Percentiles rank a stretch among this genome's conserved stretches.
Evolutionary conservation across 129 eudicot genomes (phyloP).

Genomic region (Gnaphalium uliginosum): DNA sequence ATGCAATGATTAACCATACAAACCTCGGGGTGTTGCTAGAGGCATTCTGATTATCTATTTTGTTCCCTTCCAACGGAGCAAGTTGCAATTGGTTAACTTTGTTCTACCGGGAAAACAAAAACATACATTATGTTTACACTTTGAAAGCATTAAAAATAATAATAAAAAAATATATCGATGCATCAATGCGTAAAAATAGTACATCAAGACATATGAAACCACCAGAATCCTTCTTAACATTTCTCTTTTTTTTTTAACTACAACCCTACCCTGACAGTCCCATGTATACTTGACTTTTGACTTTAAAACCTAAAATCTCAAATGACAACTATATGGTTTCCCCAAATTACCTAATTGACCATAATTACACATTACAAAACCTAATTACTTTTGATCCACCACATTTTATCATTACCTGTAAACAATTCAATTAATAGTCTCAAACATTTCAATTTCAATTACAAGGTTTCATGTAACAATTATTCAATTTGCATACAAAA

Average conservation of each 20-base stretch:
- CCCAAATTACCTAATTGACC: not conserved
- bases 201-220: not conserved
- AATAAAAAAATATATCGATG: not conserved
- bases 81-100: constrained; percentile 53
- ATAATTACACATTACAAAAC: not conserved
- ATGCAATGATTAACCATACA: not conserved
- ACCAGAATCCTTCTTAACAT: too few species aligned
- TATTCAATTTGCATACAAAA: constrained; percentile 8
- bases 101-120: constrained; percentile 34
- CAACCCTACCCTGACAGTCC: too few species aligned
- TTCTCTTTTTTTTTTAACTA: too few species aligned
- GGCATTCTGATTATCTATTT: constrained; percentile 37
- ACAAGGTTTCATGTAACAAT: not conserved
- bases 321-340: too few species aligned
- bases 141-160: too few species aligned
- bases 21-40: constrained; percentile 45
- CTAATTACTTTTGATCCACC: not conserved
- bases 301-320: too few species aligned
- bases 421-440: too few species aligned
- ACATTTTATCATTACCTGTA: too few species aligned
- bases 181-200: not conserved
- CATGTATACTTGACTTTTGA: too few species aligned
- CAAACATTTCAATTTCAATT: not conserved
- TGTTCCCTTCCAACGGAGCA: constrained; percentile 38
- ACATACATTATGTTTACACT: not conserved